A percentile compares a stretch with the other conserved stretches of the same genome.
These are phyloP conservation scores for Suillus tomentosus DNA, from an alignment of 768 basidiomycete species.

Conservation along the genomic window DNA sequence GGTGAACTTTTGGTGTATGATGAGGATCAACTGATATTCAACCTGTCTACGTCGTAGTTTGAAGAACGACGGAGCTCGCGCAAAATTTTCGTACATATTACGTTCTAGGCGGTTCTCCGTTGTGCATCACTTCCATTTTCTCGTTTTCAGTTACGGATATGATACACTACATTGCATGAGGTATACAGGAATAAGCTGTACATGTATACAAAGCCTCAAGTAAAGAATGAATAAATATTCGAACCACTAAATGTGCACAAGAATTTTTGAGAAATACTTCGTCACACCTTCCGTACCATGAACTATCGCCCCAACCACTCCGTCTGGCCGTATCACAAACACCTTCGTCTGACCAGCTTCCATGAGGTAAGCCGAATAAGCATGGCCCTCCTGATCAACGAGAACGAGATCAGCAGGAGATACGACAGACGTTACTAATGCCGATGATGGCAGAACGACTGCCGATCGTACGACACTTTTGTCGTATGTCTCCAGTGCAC, in stretches of 20 bases:
- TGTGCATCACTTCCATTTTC: no score
- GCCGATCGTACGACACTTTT: conserved; percentile 5
- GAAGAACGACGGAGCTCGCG: no score
- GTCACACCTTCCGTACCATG: conserved; percentile 10
- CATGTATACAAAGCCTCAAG: background rate
- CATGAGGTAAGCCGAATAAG: conserved; percentile 38
- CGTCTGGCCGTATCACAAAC: conserved; percentile 43
- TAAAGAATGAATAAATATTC: background rate
- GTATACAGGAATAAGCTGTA: background rate
- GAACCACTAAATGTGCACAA: background rate
- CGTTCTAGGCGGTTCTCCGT: no score
- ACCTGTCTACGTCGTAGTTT: no score
- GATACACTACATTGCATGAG: background rate
- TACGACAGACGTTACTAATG: background rate
- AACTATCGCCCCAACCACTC: conserved; percentile 42
- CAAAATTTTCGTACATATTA: no score
- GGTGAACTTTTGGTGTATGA: conserved; percentile 30
- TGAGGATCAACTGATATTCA: no score
- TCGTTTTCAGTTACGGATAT: background rate
- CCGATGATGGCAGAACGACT: conserved; percentile 6
- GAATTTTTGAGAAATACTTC: conserved; percentile 21
- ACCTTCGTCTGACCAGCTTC: conserved; percentile 33
- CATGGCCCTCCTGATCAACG: conserved; percentile 37
- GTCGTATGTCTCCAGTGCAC: conserved; percentile 6
- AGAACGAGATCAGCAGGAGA: conserved; percentile 31